Conservation (phyloP, 2,329 filamentous ascomycete species). For the Apiospora marii region DNA sequence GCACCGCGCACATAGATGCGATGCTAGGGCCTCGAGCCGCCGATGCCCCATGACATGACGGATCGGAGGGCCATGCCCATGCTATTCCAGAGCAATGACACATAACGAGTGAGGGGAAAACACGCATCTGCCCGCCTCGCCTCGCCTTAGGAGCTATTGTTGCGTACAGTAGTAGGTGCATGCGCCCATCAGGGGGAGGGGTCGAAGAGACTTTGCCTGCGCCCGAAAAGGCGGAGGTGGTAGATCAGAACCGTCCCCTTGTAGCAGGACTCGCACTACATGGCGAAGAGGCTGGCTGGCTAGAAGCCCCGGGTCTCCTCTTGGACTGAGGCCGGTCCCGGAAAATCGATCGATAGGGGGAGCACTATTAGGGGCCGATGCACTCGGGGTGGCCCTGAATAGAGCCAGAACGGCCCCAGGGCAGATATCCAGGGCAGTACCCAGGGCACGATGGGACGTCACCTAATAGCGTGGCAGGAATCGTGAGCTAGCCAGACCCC, state of each 20-base stretch:
- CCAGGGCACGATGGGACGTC: background rate
- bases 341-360: slow-evolving; percentile 10
- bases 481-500: background rate
- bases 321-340: background rate
- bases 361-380: slow-evolving; percentile 6
- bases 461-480: slow-evolving; percentile 4
- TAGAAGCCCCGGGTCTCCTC: background rate
- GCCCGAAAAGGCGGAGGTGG: slow-evolving; percentile 12
- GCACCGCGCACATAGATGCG: background rate
- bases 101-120: slow-evolving; percentile 10
- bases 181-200: slow-evolving; percentile 4
- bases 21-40: slow-evolving; percentile 4
- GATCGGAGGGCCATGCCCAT: slow-evolving; percentile 11
- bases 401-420: background rate
- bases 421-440: background rate
- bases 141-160: slow-evolving; percentile 17
- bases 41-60: slow-evolving; percentile 4
- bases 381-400: background rate
- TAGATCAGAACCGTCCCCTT: background rate
- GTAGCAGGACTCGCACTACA: background rate
- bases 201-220: background rate
- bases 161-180: slow-evolving; percentile 8
- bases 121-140: background rate
- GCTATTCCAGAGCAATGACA: background rate
- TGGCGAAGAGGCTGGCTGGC: slow-evolving; percentile 14